Conservation (phyloP, 768 basidiomycete species). For the Clavulina sp. region DNA sequence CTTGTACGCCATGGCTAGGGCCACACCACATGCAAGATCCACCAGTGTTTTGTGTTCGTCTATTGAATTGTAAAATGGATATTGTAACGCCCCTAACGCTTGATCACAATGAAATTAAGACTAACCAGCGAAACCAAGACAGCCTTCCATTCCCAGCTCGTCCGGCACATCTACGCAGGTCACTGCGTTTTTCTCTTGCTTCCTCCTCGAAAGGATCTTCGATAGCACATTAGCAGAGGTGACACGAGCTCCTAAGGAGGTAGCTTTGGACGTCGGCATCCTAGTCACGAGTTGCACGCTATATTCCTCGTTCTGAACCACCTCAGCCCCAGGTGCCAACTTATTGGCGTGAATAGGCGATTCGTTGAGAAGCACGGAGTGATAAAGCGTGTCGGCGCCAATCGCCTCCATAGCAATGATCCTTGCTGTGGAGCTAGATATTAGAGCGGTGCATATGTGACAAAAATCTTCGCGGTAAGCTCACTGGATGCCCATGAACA, state of each 20-base stretch:
- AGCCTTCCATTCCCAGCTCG: slow-evolving; percentile 47
- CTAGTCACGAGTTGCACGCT: too few species aligned
- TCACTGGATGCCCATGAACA: slow-evolving; percentile 55
- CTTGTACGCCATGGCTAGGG: slow-evolving; percentile 49
- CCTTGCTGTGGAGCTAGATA: slow-evolving; percentile 17
- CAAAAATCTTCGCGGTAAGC: too few species aligned
- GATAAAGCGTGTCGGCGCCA: slow-evolving; percentile 30
- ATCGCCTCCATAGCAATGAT: slow-evolving; percentile 51
- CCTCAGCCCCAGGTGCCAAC: too few species aligned
- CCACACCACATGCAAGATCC: slow-evolving; percentile 57
- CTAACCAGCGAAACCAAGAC: slow-evolving; percentile 40
- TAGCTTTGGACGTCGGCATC: slow-evolving; percentile 50
- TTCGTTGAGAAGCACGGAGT: background rate
- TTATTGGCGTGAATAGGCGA: background rate
- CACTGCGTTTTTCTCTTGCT: slow-evolving; percentile 27
- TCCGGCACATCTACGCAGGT: slow-evolving; percentile 47
- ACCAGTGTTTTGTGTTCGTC: slow-evolving; percentile 63
- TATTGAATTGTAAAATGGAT: slow-evolving; percentile 16
- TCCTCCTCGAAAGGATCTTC: slow-evolving; percentile 38
- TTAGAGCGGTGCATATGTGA: background rate
- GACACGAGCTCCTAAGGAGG: slow-evolving; percentile 53
- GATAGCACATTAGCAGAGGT: slow-evolving; percentile 43
- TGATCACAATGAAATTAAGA: background rate
- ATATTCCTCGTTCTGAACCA: too few species aligned
- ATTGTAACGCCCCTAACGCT: background rate